Conservation (phyloP, 345 rosid species). For the Isatis tinctoria region DNA sequence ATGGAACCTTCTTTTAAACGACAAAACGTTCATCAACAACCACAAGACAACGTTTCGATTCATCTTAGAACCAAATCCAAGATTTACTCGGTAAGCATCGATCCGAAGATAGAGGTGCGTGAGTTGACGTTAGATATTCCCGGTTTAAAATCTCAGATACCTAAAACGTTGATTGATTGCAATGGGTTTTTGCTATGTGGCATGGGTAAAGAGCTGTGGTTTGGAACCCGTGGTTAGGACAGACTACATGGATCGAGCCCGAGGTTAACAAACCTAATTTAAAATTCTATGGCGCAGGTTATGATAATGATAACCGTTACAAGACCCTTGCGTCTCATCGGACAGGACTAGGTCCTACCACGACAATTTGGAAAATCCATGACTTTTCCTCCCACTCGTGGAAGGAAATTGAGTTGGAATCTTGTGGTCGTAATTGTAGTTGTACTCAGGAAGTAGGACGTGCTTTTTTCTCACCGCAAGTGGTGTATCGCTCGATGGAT, state of each 20-base stretch:
- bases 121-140: not conserved
- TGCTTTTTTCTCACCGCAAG: no score
- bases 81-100: not conserved
- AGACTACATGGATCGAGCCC: not conserved
- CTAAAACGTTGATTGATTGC: not conserved
- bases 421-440: no score
- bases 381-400: not conserved
- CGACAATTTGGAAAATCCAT: not conserved
- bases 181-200: not conserved
- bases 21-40: not conserved
- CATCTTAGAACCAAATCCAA: not conserved
- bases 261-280: not conserved
- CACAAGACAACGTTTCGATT: not conserved
- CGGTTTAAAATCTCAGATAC: not conserved
- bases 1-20: not conserved
- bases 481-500: not conserved
- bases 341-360: not conserved
- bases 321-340: not conserved
- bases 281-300: not conserved
- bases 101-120: not conserved
- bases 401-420: no score
- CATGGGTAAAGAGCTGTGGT: not conserved
- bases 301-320: not conserved
- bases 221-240: not conserved
- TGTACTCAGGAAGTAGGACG: no score